Base-by-base conservation (phyloP, 2,329 filamentous ascomycete genomes). In the Calonectria hawksworthii region DNA sequence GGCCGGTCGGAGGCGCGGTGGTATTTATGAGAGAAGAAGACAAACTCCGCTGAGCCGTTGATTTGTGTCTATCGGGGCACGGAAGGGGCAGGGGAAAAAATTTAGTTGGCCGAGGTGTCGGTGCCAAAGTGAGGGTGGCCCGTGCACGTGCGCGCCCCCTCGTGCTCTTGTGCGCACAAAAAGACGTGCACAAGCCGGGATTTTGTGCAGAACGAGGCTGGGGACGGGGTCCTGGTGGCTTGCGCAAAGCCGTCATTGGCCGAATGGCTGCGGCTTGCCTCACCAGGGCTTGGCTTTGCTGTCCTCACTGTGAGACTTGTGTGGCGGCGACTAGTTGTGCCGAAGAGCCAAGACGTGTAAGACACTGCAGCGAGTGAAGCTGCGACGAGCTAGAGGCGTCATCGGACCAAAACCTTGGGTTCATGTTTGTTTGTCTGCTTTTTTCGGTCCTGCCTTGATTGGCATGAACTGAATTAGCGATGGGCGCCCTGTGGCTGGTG, bases 11-110 rank as follows among this genome's bases (percentile, higher is more conserved):
- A 85, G 85, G 85, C 85, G 85, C 85, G 80, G 83, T 86, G 84
- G 83, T 86, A 87, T 86, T 87, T 87, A 87, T 87, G 85, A 86
- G 85, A 82, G 84, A 84, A 80, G 81, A 82, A 82, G 79, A 75
- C 80, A 83, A 83, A 80, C 77, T 81, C 81, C 80, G 81, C 77
- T 79, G 81, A 82, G 80, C 80, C 78, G 81, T 81, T 79, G 81
- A 84, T 81, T 83, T 86, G 83, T 80, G 70, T 80, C 79, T 86
- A 86, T 79, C 85, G 85, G 85, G 84, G 85, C 78, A 79, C 67
- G 78, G 77, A 82, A 81, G 76, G 81, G 80, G 79, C 78, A 79
- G 80, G 79, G 70, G 70, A 72, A 71, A 85, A 85, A 85, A 83
- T 83, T 83, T 82, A 82, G 82, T 83, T 84, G 81, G 78, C 80